phyloP scores from a whole-genome alignment of 352 stramenopile species.

The Phytopythium montanum region DNA sequence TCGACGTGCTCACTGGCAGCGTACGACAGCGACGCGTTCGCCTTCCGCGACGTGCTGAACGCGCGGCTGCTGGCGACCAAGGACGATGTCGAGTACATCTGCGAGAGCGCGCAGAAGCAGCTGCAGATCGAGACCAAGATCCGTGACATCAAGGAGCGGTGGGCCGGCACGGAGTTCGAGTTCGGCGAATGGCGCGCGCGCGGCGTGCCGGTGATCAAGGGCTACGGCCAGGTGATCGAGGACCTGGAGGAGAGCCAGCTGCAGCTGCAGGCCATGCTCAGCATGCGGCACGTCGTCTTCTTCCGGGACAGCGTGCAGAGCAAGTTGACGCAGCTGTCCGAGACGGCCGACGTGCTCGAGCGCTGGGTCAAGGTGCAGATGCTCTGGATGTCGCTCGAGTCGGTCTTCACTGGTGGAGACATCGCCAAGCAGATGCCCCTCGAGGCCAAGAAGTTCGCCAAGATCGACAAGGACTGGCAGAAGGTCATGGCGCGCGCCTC shows the following conservation, averaged over 20 bases:
- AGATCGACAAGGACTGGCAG: constrained; percentile 91
- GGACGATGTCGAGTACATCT: constrained; percentile 85
- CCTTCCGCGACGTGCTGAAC: constrained; percentile 75
- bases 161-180: constrained; percentile 72
- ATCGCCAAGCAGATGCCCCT: constrained; percentile 92
- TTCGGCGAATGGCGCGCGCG: constrained; percentile 86
- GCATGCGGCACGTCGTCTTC: constrained; percentile 86
- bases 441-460: constrained; percentile 91
- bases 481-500: constrained; percentile 86
- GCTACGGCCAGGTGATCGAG: constrained; percentile 82
- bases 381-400: constrained; percentile 89
- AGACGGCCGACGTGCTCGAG: constrained; percentile 87
- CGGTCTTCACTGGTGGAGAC: constrained; percentile 90
- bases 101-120: constrained; percentile 89
- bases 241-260: constrained; percentile 89
- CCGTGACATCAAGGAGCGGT: constrained; percentile 83
- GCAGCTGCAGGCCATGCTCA: constrained; percentile 85
- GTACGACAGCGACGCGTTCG: constrained; percentile 77
- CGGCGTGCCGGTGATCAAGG: constrained; percentile 64
- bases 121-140: constrained; percentile 89
- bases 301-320: constrained; percentile 81
- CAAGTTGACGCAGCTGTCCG: constrained; percentile 81
- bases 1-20: constrained; percentile 24
- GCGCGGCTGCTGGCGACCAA: constrained; percentile 75
- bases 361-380: constrained; percentile 91